Base-by-base conservation (phyloP, 169 alveolate species). In the Pseudocohnilembus persalinus region DNA sequence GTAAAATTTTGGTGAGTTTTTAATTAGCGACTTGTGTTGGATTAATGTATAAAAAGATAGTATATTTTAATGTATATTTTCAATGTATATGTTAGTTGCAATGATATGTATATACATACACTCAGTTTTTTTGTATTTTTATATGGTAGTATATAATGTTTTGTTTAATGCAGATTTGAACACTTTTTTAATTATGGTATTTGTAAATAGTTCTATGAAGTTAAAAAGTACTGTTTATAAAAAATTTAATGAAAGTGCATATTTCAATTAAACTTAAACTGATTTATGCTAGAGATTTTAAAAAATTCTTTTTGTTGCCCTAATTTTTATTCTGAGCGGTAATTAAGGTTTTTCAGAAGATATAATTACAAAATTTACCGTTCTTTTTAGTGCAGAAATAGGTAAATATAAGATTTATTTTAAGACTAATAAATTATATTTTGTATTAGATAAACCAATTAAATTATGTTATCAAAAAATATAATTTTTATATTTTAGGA, bases 201-300 rank as follows among this genome's bases (percentile, higher is more conserved):
- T 79, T 63, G 84, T 79, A 28, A 68, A 79, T 27, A 25, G 0
- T 63, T 79, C 84, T n/a, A 79, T 79, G 84, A 79, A 79, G 26
- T 72, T 79, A 0, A 79, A 79, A 63, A 34, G 75, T 11, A 29
- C 84, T n/a, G 64, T 79, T 25, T 79, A 49, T 63, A 79, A 79
- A 32, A 79, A 79, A 63, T 79, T 79, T 72, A 79, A 29, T 24
- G 49, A 49, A 11, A 63, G 49, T 29, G 76, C 63, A 20, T 79
- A 79, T 79, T 27, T 79, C 1, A 29, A 35, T 26, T 49, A 79
- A 63, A 79, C 84, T 15, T 75, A 79, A 28, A 15, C 26, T 0
- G 84, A 79, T 29, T 79, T 79, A 20, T 49, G 84, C 24, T 15
- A 27, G 29, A 64, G 84, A 79, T 49, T 63, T 30, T 16, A 31